phyloP scores from a whole-genome alignment of 352 stramenopile species.

The Globisporangium cystogenes region DNA sequence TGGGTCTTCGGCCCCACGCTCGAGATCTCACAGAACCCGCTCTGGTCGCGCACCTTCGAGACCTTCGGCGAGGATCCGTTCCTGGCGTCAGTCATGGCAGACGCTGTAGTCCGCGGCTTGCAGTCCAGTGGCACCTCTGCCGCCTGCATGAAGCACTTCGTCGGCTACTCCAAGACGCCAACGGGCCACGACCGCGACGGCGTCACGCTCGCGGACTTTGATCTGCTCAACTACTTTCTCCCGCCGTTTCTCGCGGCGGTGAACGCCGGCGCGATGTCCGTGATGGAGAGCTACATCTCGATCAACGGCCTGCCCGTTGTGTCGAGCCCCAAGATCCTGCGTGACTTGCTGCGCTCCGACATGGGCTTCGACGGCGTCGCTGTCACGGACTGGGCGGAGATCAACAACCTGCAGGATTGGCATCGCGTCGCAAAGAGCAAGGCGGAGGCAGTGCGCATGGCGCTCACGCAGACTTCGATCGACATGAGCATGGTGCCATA shows the following conservation, averaged over 20 bases:
- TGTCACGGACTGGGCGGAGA: conserved; percentile 92
- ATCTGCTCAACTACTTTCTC: conserved; percentile 82
- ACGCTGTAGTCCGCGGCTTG: conserved; percentile 73
- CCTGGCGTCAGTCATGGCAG: conserved; percentile 74
- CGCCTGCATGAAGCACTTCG: conserved; percentile 89
- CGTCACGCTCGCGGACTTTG: conserved; percentile 67
- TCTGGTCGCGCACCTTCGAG: conserved; percentile 90
- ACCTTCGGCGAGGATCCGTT: conserved; percentile 92
- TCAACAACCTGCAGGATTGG: conserved; percentile 79
- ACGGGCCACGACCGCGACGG: conserved; percentile 76
- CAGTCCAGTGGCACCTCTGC: conserved; percentile 60
- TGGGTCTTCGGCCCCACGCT: conserved; percentile 91
- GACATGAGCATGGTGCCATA: conserved; percentile 91
- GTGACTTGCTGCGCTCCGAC: conserved; percentile 76
- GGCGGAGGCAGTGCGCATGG: conserved; percentile 61
- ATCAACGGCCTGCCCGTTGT: conserved; percentile 90
- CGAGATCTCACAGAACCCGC: conserved; percentile 80
- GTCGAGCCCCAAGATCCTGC: conserved; percentile 70
- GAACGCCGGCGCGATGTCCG: conserved; percentile 68
- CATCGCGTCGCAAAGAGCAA: conserved; percentile 42
- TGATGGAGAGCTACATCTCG: conserved; percentile 94
- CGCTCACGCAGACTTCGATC: conserved; percentile 69
- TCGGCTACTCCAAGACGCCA: conserved; percentile 81
- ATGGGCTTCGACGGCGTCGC: conserved; percentile 85
- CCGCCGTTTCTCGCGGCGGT: conserved; percentile 80